A percentile compares a stretch with the other conserved stretches of the same genome.
These are phyloP conservation scores for Nicotiana attenuata DNA, from an alignment of 257 asterid genomes.

Conservation along the genomic window DNA sequence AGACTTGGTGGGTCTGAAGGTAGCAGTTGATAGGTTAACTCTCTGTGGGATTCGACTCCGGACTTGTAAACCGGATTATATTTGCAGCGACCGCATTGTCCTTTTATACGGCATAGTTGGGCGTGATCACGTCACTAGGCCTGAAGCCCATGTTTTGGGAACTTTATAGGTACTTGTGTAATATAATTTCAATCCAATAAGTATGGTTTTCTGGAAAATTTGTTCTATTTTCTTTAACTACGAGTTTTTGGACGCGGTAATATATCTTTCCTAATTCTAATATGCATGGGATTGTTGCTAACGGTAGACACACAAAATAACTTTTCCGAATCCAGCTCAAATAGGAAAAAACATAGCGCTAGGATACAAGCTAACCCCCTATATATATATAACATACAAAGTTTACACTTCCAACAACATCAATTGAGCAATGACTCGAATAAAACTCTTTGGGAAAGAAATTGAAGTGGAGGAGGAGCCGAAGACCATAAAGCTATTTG, in stretches of 20 bases:
- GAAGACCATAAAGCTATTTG: neutral
- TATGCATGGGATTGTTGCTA: neutral
- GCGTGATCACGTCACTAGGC: too few relatives aligned
- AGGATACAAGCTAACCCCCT: neutral
- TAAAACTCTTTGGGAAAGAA: slow-evolving; percentile 1
- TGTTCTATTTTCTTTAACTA: neutral
- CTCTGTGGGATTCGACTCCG: too few relatives aligned
- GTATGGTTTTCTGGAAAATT: neutral
- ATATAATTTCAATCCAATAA: too few relatives aligned
- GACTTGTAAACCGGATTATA: too few relatives aligned
- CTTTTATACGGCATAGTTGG: too few relatives aligned
- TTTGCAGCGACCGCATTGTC: too few relatives aligned
- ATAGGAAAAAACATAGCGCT: neutral
- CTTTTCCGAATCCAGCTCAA: neutral
- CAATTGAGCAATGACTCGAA: neutral
- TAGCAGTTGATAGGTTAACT: too few relatives aligned
- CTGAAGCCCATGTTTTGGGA: neutral
- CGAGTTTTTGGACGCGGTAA: neutral
- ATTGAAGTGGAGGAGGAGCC: neutral
- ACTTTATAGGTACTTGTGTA: too few relatives aligned
- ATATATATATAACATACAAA: neutral
- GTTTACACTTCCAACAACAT: neutral
- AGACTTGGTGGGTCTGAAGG: too few relatives aligned
- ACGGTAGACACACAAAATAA: neutral
- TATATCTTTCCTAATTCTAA: neutral